Conservation (phyloP, 129 eudicot genomes). For the Cynara cardunculus region DNA sequence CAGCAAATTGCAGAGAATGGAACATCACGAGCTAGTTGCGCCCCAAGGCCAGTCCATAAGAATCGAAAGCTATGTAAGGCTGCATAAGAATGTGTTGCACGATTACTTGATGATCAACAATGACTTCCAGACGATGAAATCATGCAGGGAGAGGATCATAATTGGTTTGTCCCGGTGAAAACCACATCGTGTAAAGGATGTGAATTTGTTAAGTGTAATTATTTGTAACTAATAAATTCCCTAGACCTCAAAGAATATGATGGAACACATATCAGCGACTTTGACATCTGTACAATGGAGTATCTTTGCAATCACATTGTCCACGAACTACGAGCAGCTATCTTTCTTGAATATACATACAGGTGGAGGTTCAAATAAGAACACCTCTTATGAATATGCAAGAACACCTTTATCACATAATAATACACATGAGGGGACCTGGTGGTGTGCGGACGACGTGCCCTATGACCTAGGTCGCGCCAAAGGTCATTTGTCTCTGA, state of each 20-base stretch:
- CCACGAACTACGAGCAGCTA: background rate
- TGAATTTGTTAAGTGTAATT: background rate
- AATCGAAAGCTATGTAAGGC: constrained; percentile 55
- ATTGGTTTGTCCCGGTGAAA: too few relatives aligned
- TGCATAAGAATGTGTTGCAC: constrained; percentile 46
- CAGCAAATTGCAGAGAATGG: constrained; percentile 96
- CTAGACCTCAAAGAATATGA: too few relatives aligned
- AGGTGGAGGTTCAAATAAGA: too few relatives aligned
- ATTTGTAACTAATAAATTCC: too few relatives aligned
- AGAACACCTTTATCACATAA: too few relatives aligned
- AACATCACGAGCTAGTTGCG: constrained; percentile 92
- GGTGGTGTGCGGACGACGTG: too few relatives aligned
- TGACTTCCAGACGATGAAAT: constrained; percentile 31
- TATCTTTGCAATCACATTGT: background rate
- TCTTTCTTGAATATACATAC: too few relatives aligned
- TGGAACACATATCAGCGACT: background rate
- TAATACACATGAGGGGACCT: too few relatives aligned
- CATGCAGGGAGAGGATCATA: constrained; percentile 13
- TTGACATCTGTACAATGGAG: constrained; percentile 16
- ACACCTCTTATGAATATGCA: too few relatives aligned
- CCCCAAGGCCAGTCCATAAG: constrained; percentile 93
- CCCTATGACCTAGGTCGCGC: too few relatives aligned
- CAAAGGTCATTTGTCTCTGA: too few relatives aligned
- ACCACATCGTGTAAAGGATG: background rate
- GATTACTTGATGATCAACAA: constrained; percentile 39